phyloP scores from a whole-genome alignment of 2,329 filamentous ascomycete genomes.

The Hypoxylon rubiginosum region DNA sequence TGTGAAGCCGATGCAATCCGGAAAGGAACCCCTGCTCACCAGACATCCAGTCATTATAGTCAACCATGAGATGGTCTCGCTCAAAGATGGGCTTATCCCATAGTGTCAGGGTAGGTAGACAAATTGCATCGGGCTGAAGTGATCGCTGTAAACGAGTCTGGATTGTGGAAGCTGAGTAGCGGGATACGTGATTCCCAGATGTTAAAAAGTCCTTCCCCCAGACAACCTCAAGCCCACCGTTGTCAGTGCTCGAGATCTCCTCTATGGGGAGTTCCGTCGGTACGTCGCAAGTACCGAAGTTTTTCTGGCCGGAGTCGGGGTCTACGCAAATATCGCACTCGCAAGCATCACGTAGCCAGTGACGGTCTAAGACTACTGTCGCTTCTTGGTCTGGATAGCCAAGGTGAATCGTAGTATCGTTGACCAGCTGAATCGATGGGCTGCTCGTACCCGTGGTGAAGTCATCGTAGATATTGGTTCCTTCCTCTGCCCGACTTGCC shows the following conservation, averaged over 20 bases:
- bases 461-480: not conserved
- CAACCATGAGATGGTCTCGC: conserved; percentile 65
- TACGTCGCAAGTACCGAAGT: conserved; percentile 32
- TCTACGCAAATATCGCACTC: conserved; percentile 29
- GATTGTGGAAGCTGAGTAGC: conserved; percentile 49
- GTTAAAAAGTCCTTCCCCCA: conserved; percentile 67
- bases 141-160: not conserved
- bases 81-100: conserved; percentile 55
- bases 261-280: conserved; percentile 20
- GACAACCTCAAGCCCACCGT: conserved; percentile 66
- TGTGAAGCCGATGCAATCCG: conserved; percentile 72
- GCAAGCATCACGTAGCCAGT: conserved; percentile 37
- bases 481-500: not conserved
- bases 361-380: conserved; percentile 20
- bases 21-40: conserved; percentile 68
- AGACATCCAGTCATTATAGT: conserved; percentile 80
- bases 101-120: conserved; percentile 2
- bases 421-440: not conserved
- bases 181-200: conserved; percentile 49
- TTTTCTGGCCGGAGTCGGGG: conserved; percentile 39
- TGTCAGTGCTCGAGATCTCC: conserved; percentile 43
- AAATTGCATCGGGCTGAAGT: not conserved
- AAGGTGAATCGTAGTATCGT: not conserved
- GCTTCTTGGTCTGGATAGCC: not conserved
- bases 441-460: not conserved